phyloP scores from a whole-genome alignment of 257 asterid genomes.

The Lycium ferocissimum region DNA sequence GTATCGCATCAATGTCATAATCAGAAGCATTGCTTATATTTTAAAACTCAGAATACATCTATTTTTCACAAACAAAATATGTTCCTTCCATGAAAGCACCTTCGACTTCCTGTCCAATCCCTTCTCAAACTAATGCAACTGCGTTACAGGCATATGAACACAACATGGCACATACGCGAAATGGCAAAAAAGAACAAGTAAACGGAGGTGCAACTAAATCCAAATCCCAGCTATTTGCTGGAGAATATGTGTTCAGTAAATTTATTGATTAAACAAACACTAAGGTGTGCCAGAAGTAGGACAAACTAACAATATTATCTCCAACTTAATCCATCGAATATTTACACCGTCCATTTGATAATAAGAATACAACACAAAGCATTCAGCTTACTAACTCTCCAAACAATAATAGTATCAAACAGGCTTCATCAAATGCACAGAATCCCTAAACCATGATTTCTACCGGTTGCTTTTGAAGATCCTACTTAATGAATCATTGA shows the following conservation, averaged over 20 bases:
- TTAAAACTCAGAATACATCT: background rate
- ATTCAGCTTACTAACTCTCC: background rate
- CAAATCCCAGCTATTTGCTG: background rate
- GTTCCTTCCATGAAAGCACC: background rate
- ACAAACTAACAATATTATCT: background rate
- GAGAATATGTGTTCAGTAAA: background rate
- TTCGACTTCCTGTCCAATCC: background rate
- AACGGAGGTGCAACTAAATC: background rate
- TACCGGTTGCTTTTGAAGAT: background rate
- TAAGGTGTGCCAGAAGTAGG: background rate
- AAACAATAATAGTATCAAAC: too few species aligned
- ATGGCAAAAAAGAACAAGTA: slow-evolving; percentile 19
- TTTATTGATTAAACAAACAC: background rate
- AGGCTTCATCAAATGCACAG: background rate
- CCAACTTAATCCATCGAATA: background rate
- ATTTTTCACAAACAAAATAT: slow-evolving; percentile 5
- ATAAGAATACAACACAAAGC: slow-evolving; percentile 15
- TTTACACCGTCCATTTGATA: background rate
- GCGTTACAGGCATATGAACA: background rate
- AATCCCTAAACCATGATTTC: background rate
- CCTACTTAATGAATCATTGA: background rate
- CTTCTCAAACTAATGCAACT: background rate
- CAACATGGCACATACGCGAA: background rate
- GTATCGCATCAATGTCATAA: background rate
- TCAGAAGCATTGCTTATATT: background rate